phyloP scores from a whole-genome alignment of 2,329 filamentous ascomycete genomes.

The Plenodomus tracheiphilus region DNA sequence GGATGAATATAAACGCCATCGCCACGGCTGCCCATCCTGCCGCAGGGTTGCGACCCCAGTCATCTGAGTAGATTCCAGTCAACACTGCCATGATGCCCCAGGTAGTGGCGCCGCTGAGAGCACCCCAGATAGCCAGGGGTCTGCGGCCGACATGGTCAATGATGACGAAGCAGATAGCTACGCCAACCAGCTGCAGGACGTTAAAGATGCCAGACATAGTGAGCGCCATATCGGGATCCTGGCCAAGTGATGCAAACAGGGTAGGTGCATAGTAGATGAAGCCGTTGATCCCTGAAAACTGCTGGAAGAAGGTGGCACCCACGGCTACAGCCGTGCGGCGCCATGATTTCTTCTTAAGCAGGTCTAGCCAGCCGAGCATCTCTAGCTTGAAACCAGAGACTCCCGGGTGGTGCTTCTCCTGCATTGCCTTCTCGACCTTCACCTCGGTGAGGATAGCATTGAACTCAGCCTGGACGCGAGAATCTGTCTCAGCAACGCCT shows the following conservation, averaged over 20 bases:
- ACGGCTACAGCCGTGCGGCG: slow-evolving; percentile 40
- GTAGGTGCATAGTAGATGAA: slow-evolving; percentile 63
- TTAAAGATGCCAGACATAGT: slow-evolving; percentile 8
- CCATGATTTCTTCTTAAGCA: slow-evolving; percentile 48
- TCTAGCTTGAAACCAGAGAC: slow-evolving; percentile 44
- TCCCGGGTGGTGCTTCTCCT: slow-evolving; percentile 33
- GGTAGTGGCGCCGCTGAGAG: slow-evolving; percentile 29
- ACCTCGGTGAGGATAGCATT: slow-evolving; percentile 55
- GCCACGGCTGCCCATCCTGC: slow-evolving; percentile 8
- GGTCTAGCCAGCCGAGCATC: slow-evolving; percentile 47
- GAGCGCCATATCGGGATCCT: slow-evolving; percentile 49
- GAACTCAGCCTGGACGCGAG: slow-evolving; percentile 53
- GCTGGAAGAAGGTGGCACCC: slow-evolving; percentile 43
- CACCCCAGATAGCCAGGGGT: slow-evolving; percentile 15
- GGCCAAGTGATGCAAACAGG: slow-evolving; percentile 43
- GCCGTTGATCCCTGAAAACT: slow-evolving; percentile 47
- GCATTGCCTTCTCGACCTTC: slow-evolving; percentile 51
- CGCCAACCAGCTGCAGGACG: slow-evolving; percentile 4
- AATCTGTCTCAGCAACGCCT: slow-evolving; percentile 40
- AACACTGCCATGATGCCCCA: slow-evolving; percentile 53
- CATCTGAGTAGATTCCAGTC: neutral
- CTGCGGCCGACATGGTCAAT: slow-evolving; percentile 12
- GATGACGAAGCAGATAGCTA: slow-evolving; percentile 11
- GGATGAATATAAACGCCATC: slow-evolving; percentile 4
- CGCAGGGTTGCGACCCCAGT: slow-evolving; percentile 1